A percentile compares a stretch with the other conserved stretches of the same genome.
phyloP scores from a whole-genome alignment of 2,329 filamentous ascomycete genomes.

The Cercospora sp. region DNA sequence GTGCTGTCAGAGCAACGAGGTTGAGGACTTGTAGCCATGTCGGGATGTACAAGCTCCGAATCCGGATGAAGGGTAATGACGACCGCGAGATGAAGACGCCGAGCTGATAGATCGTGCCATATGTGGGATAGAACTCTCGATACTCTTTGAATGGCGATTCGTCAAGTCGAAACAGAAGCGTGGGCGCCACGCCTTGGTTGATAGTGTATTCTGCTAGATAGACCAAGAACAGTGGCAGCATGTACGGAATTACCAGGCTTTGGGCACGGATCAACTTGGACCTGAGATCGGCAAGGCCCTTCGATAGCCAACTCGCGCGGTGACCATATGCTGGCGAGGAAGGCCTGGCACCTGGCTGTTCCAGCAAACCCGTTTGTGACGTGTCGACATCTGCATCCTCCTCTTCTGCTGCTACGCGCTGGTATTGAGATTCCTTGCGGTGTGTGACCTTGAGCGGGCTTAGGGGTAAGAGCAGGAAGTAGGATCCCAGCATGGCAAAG shows the following conservation, averaged over 20 bases:
- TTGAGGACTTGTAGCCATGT: slow-evolving; percentile 81
- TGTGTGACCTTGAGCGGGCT: slow-evolving; percentile 59
- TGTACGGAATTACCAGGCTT: slow-evolving; percentile 52
- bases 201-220: slow-evolving; percentile 97
- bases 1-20: slow-evolving; percentile 68
- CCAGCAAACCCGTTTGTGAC: slow-evolving; percentile 36
- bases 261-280: slow-evolving; percentile 56
- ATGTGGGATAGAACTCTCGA: slow-evolving; percentile 90
- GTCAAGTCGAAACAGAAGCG: slow-evolving; percentile 78
- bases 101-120: slow-evolving; percentile 90
- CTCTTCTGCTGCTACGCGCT: slow-evolving; percentile 52
- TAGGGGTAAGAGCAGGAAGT: slow-evolving; percentile 77
- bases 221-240: slow-evolving; percentile 88
- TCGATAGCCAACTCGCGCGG: slow-evolving; percentile 10
- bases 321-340: slow-evolving; percentile 32
- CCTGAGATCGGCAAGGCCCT: slow-evolving; percentile 25
- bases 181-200: slow-evolving; percentile 91
- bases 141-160: slow-evolving; percentile 76
- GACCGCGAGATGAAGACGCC: slow-evolving; percentile 94
- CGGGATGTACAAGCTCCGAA: slow-evolving; percentile 78
- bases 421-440: slow-evolving; percentile 54
- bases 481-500: slow-evolving; percentile 77
- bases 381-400: slow-evolving; percentile 39
- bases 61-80: slow-evolving; percentile 80
- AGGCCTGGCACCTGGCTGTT: slow-evolving; percentile 32